Evolutionary conservation across 208 protist species (phyloP).

Genomic region (Tritrichomonas musculus): DNA sequence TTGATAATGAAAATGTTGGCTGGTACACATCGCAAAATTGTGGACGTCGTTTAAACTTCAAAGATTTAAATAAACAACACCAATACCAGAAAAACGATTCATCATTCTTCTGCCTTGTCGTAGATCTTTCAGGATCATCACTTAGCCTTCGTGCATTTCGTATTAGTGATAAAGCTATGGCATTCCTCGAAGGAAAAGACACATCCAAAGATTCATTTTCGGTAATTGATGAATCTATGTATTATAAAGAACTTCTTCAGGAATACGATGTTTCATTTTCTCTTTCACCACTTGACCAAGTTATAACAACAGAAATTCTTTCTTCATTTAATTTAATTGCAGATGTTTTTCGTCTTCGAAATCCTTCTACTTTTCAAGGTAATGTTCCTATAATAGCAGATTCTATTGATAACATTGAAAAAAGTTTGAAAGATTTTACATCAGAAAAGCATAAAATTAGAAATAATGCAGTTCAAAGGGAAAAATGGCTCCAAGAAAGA

Average conservation of each 20-base stretch:
- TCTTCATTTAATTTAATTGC: neutral
- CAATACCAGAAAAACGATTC: neutral
- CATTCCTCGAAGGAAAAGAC: neutral
- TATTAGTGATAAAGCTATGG: neutral
- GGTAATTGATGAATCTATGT: neutral
- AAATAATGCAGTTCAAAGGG: neutral
- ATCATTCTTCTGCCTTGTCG: neutral
- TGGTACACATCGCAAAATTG: neutral
- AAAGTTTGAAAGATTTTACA: neutral
- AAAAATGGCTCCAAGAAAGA: neutral
- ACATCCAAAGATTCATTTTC: too few species aligned
- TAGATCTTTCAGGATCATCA: neutral
- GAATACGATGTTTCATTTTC: neutral
- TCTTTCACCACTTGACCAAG: neutral
- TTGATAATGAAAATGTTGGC: conserved; percentile 22
- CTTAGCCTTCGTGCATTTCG: neutral
- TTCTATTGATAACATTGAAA: neutral
- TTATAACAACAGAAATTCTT: neutral
- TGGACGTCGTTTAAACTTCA: conserved; percentile 9
- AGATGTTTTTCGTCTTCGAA: neutral
- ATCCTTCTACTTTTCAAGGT: neutral
- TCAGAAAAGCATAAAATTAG: neutral
- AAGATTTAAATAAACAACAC: neutral
- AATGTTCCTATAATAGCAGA: neutral
- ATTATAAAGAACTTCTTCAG: neutral